Conservation (phyloP, 192 early-diverging fungal genomes). For the Geranomyces michiganensis region DNA sequence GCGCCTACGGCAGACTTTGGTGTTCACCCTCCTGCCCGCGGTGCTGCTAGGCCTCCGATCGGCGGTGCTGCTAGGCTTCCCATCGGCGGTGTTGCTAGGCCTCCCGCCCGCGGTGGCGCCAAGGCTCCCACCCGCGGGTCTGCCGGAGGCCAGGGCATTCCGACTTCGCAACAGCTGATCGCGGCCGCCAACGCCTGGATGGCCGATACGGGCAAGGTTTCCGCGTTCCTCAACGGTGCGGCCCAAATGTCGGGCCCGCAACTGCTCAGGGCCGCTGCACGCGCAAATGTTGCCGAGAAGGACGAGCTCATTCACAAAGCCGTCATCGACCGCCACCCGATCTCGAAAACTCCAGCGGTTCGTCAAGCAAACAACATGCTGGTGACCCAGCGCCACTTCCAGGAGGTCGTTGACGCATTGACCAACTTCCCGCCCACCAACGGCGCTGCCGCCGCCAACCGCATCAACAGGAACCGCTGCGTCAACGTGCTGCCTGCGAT, state of each 20-base stretch:
- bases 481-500: not conserved
- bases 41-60: no score
- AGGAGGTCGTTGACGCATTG: not conserved
- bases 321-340: constrained; percentile 4
- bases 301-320: constrained; percentile 5
- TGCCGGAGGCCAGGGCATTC: not conserved
- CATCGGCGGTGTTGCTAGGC: not conserved
- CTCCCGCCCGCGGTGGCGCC: not conserved
- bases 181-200: not conserved
- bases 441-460: not conserved
- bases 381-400: constrained; percentile 1
- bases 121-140: not conserved
- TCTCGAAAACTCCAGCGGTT: constrained; percentile 2
- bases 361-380: not conserved
- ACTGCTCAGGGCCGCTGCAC: not conserved
- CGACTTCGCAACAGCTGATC: not conserved
- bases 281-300: not conserved
- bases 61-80: no score
- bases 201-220: not conserved
- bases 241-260: not conserved
- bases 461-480: not conserved
- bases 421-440: not conserved
- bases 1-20: not conserved
- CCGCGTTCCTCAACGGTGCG: not conserved
- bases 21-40: no score